Evolutionary conservation across 257 asterid species (phyloP).

Genomic region (Ocimum tenuiflorum): DNA sequence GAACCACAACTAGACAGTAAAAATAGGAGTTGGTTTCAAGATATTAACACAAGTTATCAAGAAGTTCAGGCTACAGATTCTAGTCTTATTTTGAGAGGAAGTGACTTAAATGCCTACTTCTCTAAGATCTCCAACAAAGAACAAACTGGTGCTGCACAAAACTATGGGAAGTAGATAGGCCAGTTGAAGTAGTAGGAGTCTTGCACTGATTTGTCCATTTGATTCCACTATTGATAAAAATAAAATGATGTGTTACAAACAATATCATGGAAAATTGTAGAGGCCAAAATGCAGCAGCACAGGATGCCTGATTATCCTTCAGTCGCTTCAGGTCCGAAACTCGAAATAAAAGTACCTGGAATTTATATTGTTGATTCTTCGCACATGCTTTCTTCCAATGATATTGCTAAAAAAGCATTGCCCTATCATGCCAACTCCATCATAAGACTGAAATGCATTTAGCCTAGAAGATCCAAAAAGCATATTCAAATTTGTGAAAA

Average conservation of each 20-base stretch:
- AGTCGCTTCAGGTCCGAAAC: background rate
- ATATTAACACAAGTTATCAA: background rate
- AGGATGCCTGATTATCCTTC: background rate
- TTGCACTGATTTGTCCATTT: constrained; percentile 45
- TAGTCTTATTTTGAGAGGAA: background rate
- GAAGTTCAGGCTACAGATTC: constrained; percentile 6
- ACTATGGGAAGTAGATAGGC: constrained; percentile 71
- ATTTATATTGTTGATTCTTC: constrained; percentile 62
- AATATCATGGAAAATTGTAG: background rate
- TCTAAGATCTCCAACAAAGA: constrained; percentile 2
- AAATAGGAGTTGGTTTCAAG: background rate
- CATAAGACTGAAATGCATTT: constrained; percentile 1
- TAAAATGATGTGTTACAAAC: constrained; percentile 8
- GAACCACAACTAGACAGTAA: background rate
- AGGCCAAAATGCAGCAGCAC: background rate
- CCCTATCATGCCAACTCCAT: constrained; percentile 89
- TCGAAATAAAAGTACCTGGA: constrained; percentile 49
- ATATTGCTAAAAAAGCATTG: constrained; percentile 82
- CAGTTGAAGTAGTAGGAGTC: constrained; percentile 86
- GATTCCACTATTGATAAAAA: constrained; percentile 67
- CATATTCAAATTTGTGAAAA: background rate
- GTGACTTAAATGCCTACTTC: background rate
- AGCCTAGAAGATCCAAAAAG: background rate
- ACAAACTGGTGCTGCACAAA: background rate
- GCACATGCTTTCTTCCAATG: constrained; percentile 88